Percentiles rank a stretch among this genome's conserved stretches.
Evolutionary conservation across 768 basidiomycete species (phyloP).

Genomic region (Boletus sensibilis): DNA sequence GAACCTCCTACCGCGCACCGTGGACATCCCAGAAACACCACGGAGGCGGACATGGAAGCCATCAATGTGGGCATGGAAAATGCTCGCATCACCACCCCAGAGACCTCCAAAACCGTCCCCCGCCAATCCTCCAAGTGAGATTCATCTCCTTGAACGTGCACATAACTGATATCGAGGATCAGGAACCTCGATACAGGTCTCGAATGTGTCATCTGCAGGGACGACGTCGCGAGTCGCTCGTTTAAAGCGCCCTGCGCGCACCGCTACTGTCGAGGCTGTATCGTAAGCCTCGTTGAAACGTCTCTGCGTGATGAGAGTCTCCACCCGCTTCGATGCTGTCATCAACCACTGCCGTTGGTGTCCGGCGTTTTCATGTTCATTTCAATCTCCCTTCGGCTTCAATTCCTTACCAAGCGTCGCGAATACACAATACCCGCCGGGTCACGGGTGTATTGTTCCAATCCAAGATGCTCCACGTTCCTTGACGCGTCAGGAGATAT

Average conservation of each 20-base stretch:
- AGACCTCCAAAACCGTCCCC: background rate
- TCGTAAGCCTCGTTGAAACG: conserved; percentile 40
- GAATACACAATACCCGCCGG: conserved; percentile 46
- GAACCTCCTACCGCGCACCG: background rate
- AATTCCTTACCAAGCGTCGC: conserved; percentile 40
- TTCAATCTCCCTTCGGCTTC: conserved; percentile 19
- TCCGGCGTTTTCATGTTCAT: conserved; percentile 32
- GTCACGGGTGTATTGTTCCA: conserved; percentile 52
- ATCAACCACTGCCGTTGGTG: conserved; percentile 33
- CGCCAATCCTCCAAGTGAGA: conserved; percentile 2
- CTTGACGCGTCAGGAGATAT: conserved; percentile 39
- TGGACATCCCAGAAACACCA: background rate
- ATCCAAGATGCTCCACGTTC: conserved; percentile 51
- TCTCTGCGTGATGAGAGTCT: conserved; percentile 51
- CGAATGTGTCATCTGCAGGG: conserved; percentile 44
- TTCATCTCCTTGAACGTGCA: background rate
- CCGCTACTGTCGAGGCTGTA: conserved; percentile 46
- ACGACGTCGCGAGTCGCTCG: conserved; percentile 26
- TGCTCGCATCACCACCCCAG: background rate
- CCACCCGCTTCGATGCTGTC: conserved; percentile 53
- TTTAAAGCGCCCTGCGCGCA: conserved; percentile 47
- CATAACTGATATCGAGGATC: background rate
- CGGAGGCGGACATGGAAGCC: background rate
- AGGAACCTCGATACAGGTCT: background rate
- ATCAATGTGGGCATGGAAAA: background rate